Conservation (phyloP, 2,329 filamentous ascomycete species). For the Colletotrichum truncatum region DNA sequence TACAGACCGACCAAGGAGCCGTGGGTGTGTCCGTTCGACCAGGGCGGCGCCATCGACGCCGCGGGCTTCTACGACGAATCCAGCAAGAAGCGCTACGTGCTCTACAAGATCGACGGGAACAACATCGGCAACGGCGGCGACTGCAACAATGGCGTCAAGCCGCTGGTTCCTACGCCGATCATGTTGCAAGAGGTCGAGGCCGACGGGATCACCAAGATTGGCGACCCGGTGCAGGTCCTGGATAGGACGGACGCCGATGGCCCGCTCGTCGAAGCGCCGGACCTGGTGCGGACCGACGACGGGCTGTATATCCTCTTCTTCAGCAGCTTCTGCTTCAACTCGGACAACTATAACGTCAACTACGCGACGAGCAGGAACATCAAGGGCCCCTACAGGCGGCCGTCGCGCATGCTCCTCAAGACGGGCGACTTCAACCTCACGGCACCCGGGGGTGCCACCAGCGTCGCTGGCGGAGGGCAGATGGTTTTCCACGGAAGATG, state of each 20-base stretch:
- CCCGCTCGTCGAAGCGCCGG: constrained; percentile 70
- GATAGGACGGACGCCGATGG: constrained; percentile 56
- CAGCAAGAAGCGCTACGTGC: constrained; percentile 62
- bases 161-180: constrained; percentile 59
- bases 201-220: constrained; percentile 62
- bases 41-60: constrained; percentile 71
- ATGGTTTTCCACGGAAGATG: constrained; percentile 50
- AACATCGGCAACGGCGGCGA: constrained; percentile 53
- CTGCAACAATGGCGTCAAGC: constrained; percentile 54
- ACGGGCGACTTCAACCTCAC: constrained; percentile 47
- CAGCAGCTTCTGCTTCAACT: constrained; percentile 67
- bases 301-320: constrained; percentile 70
- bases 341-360: constrained; percentile 64
- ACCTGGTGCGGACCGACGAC: constrained; percentile 53
- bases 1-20: constrained; percentile 57
- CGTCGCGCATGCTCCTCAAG: constrained; percentile 41
- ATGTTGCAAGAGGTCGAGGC: constrained; percentile 61
- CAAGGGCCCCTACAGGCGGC: constrained; percentile 48
- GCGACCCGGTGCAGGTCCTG: constrained; percentile 57
- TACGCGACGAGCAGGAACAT: constrained; percentile 60
- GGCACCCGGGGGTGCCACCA: constrained; percentile 52
- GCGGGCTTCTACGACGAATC: constrained; percentile 65
- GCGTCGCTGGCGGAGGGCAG: constrained; percentile 37
- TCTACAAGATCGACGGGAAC: constrained; percentile 76
- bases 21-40: constrained; percentile 59